phyloP scores from a whole-genome alignment of 495 filamentous ascomycete species.

The Neurospora pannonica region DNA sequence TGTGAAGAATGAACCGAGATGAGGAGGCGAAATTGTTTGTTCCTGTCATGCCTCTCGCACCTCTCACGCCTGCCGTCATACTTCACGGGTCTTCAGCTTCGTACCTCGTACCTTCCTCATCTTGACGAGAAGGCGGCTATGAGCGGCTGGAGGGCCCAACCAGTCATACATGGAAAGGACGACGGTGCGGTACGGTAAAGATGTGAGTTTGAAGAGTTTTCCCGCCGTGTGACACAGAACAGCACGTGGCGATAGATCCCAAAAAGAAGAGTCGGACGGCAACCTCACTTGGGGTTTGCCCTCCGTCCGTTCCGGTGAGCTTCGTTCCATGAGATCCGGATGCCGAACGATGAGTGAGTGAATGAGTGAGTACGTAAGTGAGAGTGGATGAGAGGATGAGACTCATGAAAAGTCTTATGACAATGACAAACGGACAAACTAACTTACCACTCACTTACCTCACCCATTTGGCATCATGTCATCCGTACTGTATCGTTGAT shows the following conservation, averaged over 20 bases:
- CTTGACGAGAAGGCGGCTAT: background rate
- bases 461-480: background rate
- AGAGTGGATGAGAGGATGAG: background rate
- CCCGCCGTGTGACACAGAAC: background rate
- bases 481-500: background rate
- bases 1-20: background rate
- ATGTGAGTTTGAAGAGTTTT: background rate
- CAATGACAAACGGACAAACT: background rate
- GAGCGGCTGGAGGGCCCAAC: background rate
- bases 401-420: background rate
- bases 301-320: background rate
- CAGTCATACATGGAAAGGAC: background rate
- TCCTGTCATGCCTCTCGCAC: background rate
- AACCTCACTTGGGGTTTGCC: background rate
- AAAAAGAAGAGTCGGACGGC: background rate
- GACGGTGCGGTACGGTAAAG: background rate
- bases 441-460: background rate
- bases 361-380: background rate
- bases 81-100: background rate
- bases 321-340: background rate
- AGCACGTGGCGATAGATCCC: background rate
- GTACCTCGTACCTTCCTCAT: background rate
- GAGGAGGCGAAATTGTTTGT: background rate
- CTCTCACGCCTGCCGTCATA: background rate
- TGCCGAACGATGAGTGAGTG: background rate